Conservation (phyloP, 2,329 filamentous ascomycete species). For the Ceratocystis albifundus region DNA sequence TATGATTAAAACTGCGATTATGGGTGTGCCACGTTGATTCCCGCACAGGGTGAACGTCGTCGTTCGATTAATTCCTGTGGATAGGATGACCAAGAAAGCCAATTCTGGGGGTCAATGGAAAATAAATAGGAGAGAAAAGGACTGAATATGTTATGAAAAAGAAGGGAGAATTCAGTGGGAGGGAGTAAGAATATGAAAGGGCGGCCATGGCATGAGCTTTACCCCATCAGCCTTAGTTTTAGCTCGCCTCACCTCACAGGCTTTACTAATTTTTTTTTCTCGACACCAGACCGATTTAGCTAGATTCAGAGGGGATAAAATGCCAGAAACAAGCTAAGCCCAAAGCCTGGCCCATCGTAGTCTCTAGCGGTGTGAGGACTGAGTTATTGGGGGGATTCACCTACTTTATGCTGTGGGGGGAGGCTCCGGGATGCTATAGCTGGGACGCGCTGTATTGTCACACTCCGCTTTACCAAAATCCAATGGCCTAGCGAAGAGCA, state of each 20-base stretch:
- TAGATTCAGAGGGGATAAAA: neutral
- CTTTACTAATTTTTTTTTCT: neutral
- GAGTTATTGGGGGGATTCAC: too few species aligned
- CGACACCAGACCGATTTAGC: neutral
- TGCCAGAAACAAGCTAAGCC: neutral
- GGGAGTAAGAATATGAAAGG: neutral
- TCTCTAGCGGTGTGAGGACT: neutral
- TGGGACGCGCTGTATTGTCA: too few species aligned
- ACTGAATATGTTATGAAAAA: neutral
- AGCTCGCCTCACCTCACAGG: neutral
- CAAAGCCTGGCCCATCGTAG: neutral
- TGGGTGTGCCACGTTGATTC: constrained; percentile 4
- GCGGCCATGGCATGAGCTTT: neutral
- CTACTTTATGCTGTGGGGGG: too few species aligned
- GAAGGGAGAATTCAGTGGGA: neutral
- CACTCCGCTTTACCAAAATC: too few species aligned
- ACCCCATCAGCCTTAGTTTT: constrained; percentile 1
- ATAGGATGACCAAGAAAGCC: neutral
- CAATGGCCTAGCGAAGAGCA: too few species aligned
- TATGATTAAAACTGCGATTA: neutral
- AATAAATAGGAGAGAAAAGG: neutral
- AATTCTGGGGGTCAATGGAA: neutral
- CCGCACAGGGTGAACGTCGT: neutral
- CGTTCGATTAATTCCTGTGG: neutral
- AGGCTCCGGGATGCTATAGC: too few species aligned